A percentile compares a stretch with the other conserved stretches of the same genome.
phyloP scores from a whole-genome alignment of 73 alveolate species.

The Breviolum minutum region DNA sequence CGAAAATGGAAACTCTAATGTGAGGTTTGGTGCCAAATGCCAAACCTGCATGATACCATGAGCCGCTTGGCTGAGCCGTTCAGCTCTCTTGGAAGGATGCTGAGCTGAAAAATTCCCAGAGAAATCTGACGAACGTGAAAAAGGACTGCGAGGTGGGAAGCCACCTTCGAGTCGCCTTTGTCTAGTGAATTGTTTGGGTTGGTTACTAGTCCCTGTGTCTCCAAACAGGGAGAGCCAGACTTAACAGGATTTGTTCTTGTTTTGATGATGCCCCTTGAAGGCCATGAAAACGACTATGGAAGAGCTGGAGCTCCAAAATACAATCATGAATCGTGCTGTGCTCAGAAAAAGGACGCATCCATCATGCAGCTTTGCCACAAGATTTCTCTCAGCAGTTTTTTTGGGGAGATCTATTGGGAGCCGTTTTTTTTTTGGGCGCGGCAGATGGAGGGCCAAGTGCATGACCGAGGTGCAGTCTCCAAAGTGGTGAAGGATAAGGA shows the following conservation, averaged over 20 bases:
- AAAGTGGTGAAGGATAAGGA: slow-evolving; percentile 96
- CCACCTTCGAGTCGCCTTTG: too few species aligned
- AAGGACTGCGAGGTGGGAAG: slow-evolving; percentile 55
- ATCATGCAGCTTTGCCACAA: background rate
- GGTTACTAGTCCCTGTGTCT: background rate
- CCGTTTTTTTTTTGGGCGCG: too few species aligned
- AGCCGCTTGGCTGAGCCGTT: too few species aligned
- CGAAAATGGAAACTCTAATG: too few species aligned
- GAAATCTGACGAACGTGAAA: slow-evolving; percentile 56
- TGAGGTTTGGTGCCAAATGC: too few species aligned
- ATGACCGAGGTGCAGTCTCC: slow-evolving; percentile 65
- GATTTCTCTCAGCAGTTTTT: background rate
- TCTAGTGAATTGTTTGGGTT: background rate
- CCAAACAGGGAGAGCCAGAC: background rate
- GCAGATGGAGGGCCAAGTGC: too few species aligned
- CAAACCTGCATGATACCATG: too few species aligned
- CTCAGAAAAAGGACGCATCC: background rate
- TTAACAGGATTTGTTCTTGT: too few species aligned
- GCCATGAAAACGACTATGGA: slow-evolving; percentile 90
- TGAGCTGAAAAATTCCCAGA: slow-evolving; percentile 72
- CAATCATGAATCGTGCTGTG: slow-evolving; percentile 59
- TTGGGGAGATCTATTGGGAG: background rate
- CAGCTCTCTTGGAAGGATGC: too few species aligned
- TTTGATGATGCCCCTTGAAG: background rate
- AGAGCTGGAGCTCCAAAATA: slow-evolving; percentile 86